Conservation (phyloP, 345 rosid species). For the Syzygium grande region DNA sequence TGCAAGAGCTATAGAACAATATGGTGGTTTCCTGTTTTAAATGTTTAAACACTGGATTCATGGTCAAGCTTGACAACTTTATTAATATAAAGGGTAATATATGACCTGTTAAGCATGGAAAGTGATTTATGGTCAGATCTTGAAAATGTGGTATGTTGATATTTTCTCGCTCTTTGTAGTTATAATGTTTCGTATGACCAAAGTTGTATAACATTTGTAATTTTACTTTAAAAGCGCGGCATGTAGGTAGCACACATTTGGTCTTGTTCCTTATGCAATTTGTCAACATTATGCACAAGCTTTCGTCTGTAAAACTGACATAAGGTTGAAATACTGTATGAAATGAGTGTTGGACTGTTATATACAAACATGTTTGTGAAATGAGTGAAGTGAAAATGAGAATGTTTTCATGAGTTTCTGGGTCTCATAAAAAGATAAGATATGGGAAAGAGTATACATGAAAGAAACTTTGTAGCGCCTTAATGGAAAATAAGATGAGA, state of each 20-base stretch:
- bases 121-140: background rate
- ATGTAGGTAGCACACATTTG: background rate
- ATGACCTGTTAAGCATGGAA: background rate
- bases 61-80: background rate
- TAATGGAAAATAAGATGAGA: background rate
- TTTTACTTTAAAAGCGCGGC: background rate
- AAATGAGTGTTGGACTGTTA: background rate
- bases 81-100: background rate
- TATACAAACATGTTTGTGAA: background rate
- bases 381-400: background rate
- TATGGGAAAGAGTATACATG: background rate
- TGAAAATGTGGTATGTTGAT: background rate
- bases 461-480: background rate
- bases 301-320: background rate
- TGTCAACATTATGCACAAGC: background rate
- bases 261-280: background rate
- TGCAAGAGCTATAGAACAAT: background rate
- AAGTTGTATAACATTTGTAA: background rate
- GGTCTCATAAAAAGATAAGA: background rate
- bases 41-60: background rate
- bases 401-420: background rate
- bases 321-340: background rate
- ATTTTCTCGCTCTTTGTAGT: background rate
- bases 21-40: background rate
- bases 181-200: background rate